Base-by-base conservation (phyloP, 108 stramenopile species). In the Cyclotella kingstonii region DNA sequence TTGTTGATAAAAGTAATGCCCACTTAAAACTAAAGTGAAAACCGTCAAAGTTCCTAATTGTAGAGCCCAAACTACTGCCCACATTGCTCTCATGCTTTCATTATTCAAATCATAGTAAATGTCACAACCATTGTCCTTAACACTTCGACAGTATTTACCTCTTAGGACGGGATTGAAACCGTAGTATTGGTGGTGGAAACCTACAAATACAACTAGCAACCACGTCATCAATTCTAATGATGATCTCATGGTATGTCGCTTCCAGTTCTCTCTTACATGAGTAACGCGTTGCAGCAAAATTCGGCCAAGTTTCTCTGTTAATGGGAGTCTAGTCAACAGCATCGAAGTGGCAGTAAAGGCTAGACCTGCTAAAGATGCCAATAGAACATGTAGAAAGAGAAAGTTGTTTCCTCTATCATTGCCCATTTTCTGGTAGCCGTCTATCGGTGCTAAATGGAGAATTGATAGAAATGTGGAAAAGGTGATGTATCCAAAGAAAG, bases 31-130 rank as follows among this genome's bases (percentile, higher is more conserved):
- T 25, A 43, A 26, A 5, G 41, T 41, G 29, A 40, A 34, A 10
- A 12, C 56, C 1, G 29, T 41, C 26, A 41, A 19, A 23, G 56
- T 57, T 26, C 56, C 56, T 2, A 57, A 26, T 27, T 57, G 56
- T 6, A 57, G 15, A 28, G 56, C 56, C 56, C 40, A 57, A 9
- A 57, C 38, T 41, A 57, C 36, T 14, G 56, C 56, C 56, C 56
- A 57, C 3, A 33, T 28, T n/a, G 25, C 25, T 19, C 41, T 4
- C 1, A 57, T 28, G 17, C 22, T 26, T 1, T 57, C 41, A 27
- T 57, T 12, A 10, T 41, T 11, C 28, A 28, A 3, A 2, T 51
- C 49, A 51, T 11, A 22, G 19, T 2, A 8, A n/a, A n/a, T n/a
- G n/a, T n/a, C n/a, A n/a, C n/a, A n/a, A n/a, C n/a, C n/a, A 17